These are phyloP conservation scores for Strigomonas culicis DNA, from an alignment of 208 protist genomes.

Conservation along the genomic window DNA sequence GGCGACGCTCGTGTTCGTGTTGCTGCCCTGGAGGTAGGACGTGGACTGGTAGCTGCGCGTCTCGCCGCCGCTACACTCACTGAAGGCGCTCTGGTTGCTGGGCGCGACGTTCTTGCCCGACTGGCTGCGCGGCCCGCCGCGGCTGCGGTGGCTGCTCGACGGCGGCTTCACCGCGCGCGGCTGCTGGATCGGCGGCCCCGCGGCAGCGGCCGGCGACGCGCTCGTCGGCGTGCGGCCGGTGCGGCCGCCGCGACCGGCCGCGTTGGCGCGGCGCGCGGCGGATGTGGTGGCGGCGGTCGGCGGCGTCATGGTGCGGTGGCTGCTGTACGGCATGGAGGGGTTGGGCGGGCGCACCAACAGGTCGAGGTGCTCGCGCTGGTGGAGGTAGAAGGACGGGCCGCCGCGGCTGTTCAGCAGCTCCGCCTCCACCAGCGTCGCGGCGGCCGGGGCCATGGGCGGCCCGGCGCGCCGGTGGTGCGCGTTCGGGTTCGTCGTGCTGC, in stretches of 20 bases:
- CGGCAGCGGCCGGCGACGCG: too few species aligned
- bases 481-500: too few species aligned
- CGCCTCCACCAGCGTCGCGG: too few species aligned
- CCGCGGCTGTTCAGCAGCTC: too few species aligned
- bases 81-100: constrained; percentile 80
- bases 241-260: too few species aligned
- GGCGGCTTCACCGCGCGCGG: constrained; percentile 49
- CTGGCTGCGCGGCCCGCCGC: constrained; percentile 41
- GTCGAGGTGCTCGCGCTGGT: constrained; percentile 24
- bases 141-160: constrained; percentile 18
- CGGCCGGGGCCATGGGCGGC: too few species aligned
- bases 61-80: constrained; percentile 80
- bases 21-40: neutral
- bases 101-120: constrained; percentile 58
- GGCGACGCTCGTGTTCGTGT: neutral
- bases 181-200: constrained; percentile 20
- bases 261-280: neutral
- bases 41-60: constrained; percentile 51
- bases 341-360: constrained; percentile 47
- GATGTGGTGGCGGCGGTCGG: neutral
- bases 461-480: too few species aligned
- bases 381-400: constrained; percentile 18
- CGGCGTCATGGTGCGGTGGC: neutral
- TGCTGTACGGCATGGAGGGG: neutral
- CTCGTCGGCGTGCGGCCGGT: too few species aligned